Percentiles rank a stretch among this genome's conserved stretches.
phyloP scores from a whole-genome alignment of 257 asterid species.

The Capsicum rhomboideum region DNA sequence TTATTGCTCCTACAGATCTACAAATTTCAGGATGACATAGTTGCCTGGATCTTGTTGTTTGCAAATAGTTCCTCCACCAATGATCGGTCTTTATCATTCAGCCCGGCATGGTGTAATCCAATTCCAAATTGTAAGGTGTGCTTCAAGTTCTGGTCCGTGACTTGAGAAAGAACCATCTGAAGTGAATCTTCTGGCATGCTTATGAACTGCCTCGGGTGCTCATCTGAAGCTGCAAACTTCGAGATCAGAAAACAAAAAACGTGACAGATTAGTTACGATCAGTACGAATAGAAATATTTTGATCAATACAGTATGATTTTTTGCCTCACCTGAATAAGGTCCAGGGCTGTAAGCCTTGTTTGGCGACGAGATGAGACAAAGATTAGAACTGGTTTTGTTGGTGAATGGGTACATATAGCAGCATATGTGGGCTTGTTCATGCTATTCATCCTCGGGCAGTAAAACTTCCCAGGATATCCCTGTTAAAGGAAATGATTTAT shows the following conservation, averaged over 20 bases:
- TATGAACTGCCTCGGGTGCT: conserved; percentile 81
- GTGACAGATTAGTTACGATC: conserved; percentile 8
- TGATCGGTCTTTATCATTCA: conserved; percentile 94
- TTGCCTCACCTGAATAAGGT: conserved; percentile 82
- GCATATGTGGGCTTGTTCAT: conserved; percentile 98
- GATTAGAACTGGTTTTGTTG: conserved; percentile 91
- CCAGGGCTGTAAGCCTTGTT: conserved; percentile 97
- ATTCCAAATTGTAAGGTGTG: conserved; percentile 97
- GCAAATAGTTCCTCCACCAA: conserved; percentile 97
- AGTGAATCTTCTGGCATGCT: conserved; percentile 89
- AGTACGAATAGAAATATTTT: neutral
- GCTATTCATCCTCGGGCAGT: conserved; percentile 99
- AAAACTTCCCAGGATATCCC: conserved; percentile 98
- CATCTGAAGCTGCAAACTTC: conserved; percentile 97
- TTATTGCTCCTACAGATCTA: conserved; percentile 10
- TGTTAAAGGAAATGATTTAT: conserved; percentile 17
- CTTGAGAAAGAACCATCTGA: conserved; percentile 93
- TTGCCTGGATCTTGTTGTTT: conserved; percentile 92
- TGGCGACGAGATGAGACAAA: conserved; percentile 99
- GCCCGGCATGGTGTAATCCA: conserved; percentile 97
- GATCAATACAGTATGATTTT: neutral
- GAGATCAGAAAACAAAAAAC: conserved; percentile 9
- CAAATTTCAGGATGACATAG: neutral
- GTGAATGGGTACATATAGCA: conserved; percentile 97
- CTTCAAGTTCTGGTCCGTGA: conserved; percentile 87